Evolutionary conservation across 495 filamentous ascomycete species (phyloP), one percentile per base, ranked within the genome.

Genomic region (Trichoderma reesei): DNA sequence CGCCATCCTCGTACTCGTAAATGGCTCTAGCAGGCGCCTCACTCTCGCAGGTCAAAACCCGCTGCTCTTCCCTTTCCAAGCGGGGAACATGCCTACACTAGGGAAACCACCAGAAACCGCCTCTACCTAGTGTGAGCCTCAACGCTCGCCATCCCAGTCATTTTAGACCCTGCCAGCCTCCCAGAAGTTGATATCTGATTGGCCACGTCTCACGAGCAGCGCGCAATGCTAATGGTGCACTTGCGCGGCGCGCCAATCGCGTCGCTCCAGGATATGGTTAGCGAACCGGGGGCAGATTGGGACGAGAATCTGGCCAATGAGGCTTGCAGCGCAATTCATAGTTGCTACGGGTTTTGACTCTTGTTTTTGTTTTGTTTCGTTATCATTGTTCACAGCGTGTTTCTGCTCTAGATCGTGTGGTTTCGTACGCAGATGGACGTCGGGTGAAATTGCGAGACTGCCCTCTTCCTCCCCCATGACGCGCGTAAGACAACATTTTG

Each of bases 161-260:
- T 2, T 48, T 2, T 48, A 18, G 18, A 18, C 31, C 26, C 51
- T 14, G 9, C 51, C 26, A 10, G 51, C 14, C 11, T 0, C 20
- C 26, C 26, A 26, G 26, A 26, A 26, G 26, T 26, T 26, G 26
- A 1, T 26, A 26, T 26, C 20, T 56, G 51, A 56, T 56, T 56
- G 51, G 51, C 51, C 51, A 56, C 26, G 51, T 33, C 26, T 10
- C 51, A 34, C 9, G 11, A 56, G 51, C 51, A 31, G 51, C 10
- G 51, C 20, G 26, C 11, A 34, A 18, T 8, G 26, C 26, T 26
- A 20, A 18, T 16, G 51, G 51, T 56, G 51, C 13, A 26, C 26
- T 26, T 34, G 51, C 51, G 26, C 51, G 51, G 51, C 51, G 51
- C 51, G 51, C 51, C 26, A 56, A 56, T 56, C 51, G 51, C 51